Evolutionary conservation across 495 filamentous ascomycete species (phyloP), one percentile per base, ranked within the genome.

Genomic region (Podospora tetraspora): DNA sequence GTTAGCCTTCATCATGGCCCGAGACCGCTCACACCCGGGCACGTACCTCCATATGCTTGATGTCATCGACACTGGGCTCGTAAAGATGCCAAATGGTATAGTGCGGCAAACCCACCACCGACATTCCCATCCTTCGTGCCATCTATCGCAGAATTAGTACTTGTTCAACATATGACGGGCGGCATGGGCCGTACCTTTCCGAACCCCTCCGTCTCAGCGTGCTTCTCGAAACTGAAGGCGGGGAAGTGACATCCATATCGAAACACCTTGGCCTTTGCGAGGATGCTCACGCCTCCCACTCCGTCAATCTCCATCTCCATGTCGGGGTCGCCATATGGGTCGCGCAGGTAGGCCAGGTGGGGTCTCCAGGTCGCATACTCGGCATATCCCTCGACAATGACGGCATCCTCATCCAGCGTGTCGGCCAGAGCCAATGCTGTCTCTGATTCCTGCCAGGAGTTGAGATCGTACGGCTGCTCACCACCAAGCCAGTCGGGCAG

Each of bases 241-340:
- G 95, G 95, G 82, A 99, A 99, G 78, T 99, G 96, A 27, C 95
- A 94, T 37, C 95, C 95, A 57, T 91, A 88, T 70, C 95, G 87
- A 82, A 98, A 99, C 1, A 99, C 95, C 62, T 86, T 90, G 0
- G 95, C 95, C 81, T 98, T 99, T 6, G 95, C 93, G 71, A 99
- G 83, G 74, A 99, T 99, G 80, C 92, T 96, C 68, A 99, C 95
- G 73, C 95, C 95, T 61, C 95, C 95, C 21, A 99, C 93, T 64
- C 95, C 95, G 73, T 99, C 95, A 71, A 99, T 92, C 72, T 99
- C 96, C 95, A 99, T 97, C 78, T 99, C 96, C 89, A 98, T 96
- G 78, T 99, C 96, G 2, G 93, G 93, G 72, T 99, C 94, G 37
- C 96, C 96, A 73, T 97, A 98, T 2, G 96, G 96, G 76, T 99